These are phyloP conservation scores for Plectranthus barbatus DNA, from an alignment of 257 asterid species.

Conservation along the genomic window DNA sequence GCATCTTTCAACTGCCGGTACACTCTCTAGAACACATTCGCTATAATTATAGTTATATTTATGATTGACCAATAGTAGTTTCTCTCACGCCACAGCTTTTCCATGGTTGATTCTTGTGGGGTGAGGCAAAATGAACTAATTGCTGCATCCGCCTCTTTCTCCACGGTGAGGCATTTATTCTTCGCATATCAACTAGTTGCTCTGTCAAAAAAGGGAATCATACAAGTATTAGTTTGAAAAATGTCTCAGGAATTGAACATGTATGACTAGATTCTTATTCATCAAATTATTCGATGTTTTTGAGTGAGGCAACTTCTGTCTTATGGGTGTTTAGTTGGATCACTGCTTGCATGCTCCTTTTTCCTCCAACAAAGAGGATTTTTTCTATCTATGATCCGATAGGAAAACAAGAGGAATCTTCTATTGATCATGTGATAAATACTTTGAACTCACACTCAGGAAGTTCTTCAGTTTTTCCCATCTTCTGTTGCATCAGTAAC, in stretches of 20 bases:
- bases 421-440: not conserved
- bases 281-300: not conserved
- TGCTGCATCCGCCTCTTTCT: not conserved
- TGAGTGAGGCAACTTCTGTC: not conserved
- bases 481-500: slow-evolving; percentile 13
- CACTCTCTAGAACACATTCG: not conserved
- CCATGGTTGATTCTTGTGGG: not conserved
- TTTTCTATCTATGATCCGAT: not conserved
- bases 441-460: not conserved
- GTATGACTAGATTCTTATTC: too few relatives aligned
- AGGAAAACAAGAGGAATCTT: not conserved
- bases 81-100: slow-evolving; percentile 9
- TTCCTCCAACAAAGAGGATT: not conserved
- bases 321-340: not conserved
- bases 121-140: not conserved
- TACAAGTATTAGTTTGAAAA: not conserved
- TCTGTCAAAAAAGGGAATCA: slow-evolving; percentile 1
- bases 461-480: slow-evolving; percentile 7
- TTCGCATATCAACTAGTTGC: not conserved
- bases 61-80: not conserved
- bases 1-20: not conserved
- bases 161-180: not conserved
- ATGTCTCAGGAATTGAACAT: not conserved
- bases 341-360: not conserved
- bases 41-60: not conserved